Evolutionary conservation across 2,329 filamentous ascomycete species (phyloP), one percentile per base, ranked within the genome.

Genomic region (Penicillium occitanis): DNA sequence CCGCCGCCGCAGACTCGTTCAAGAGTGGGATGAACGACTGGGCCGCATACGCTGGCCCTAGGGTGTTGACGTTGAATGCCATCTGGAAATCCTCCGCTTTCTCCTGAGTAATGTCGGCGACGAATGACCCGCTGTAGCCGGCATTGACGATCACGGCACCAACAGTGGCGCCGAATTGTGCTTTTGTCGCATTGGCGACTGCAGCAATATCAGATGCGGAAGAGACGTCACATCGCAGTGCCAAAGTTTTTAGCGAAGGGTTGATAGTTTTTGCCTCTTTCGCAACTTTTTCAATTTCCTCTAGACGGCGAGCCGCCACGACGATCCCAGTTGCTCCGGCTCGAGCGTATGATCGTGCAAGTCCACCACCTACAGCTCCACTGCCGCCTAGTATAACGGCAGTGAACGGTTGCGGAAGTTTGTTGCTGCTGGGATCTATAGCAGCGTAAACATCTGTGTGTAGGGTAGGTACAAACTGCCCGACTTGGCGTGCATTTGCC

Each of bases 351-450:
- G 73, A 66, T 30, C 70, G 67, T 14, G 76, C 76, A 33, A 79
- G 71, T 7, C 73, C 73, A 6, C 75, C 71, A 11, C 77, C 78
- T 17, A 79, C 77, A 19, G 76, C 76, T 30, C 74, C 70, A 35
- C 73, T 74, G 6, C 76, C 77, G 11, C 78, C 78, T n/a, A 79
- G 68, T 25, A 80, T 72, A 64, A 73, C 75, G 35, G 75, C 76
- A 17, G 73, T 69, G 65, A 73, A 79, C 1, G 71, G 68, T 1
- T 63, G 64, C 3, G 73, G 71, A 17, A 79, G 69, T 2, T 50
- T 70, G 2, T 63, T 68, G 7, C 10, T 4, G 2, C 64, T 48
- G 11, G 72, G 72, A 61, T 73, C 67, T 37, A 74, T 70, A 25
- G 61, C 65, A 17, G 68, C 44, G 59, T 70, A 70, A 10, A 68